Percentiles rank a stretch among this genome's conserved stretches.
Evolutionary conservation across 1,284 basidiomycete species (phyloP).

Genomic region (Irpex sp.): DNA sequence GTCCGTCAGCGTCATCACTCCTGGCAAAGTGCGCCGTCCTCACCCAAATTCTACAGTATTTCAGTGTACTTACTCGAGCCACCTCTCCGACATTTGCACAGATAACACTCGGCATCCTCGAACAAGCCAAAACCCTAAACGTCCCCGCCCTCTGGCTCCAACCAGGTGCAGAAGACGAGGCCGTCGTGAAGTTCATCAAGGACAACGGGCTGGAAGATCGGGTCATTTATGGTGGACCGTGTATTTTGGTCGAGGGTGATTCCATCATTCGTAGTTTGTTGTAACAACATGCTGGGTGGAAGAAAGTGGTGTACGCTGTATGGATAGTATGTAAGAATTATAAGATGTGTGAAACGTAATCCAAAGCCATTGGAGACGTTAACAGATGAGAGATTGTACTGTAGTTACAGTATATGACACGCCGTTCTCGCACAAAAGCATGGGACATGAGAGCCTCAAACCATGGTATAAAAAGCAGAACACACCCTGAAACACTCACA

Average conservation of each 20-base stretch:
- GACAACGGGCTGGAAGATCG: constrained; percentile 53
- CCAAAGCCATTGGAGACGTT: too few relatives aligned
- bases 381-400: neutral
- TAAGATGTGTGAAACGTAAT: neutral
- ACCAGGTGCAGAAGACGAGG: constrained; percentile 73
- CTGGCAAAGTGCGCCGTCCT: constrained; percentile 49
- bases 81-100: constrained; percentile 25
- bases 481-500: neutral
- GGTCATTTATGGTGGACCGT: constrained; percentile 71
- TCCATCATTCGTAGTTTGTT: constrained; percentile 34
- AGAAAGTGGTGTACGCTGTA: too few relatives aligned
- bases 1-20: constrained; percentile 78
- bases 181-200: constrained; percentile 47
- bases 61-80: neutral
- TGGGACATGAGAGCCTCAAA: neutral
- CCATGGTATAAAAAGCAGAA: neutral
- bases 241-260: constrained; percentile 71
- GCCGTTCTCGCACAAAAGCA: too few relatives aligned
- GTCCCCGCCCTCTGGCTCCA: constrained; percentile 81
- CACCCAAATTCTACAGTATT: neutral
- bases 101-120: constrained; percentile 64
- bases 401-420: too few relatives aligned
- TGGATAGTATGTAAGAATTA: neutral
- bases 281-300: constrained; percentile 5
- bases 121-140: constrained; percentile 58